Evolutionary conservation across 2,329 filamentous ascomycete genomes (phyloP), one percentile per base, ranked within the genome.

Genomic region (Phialemonium atrogriseum): DNA sequence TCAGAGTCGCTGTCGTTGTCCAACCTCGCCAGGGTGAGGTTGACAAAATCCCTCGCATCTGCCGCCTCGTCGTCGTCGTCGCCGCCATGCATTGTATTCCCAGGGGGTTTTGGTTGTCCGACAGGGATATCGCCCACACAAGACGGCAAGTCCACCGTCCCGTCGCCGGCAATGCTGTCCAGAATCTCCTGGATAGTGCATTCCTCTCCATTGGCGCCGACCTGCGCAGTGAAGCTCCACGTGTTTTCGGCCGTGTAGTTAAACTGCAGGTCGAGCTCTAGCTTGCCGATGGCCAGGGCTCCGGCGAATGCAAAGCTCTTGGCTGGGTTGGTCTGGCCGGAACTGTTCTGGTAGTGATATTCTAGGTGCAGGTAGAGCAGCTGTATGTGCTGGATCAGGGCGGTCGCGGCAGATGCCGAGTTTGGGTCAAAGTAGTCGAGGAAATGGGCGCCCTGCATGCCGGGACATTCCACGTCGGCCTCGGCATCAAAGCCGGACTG

Each of bases 261-360:
- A 19, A 45, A 46, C 7, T 30, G 11, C 0, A 46, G 39, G 4
- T 15, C 27, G 4, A 45, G 14, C 27, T 26, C 27, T 4, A 46
- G 24, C 2, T 2, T 29, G 1, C 39, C 42, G 7, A 42, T 25
- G 8, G 37, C 19, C 7, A 46, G 18, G 8, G 32, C 35, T 1
- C 48, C 48, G 6, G 25, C 24, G 23, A 52, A 44, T 3, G 3
- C 5, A 21, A 30, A 30, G 44, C 30, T 2, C 47, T 44, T 10
- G 30, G 45, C 21, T 42, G 50, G 44, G 27, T 26, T 22, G 8
- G 20, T 22, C 8, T 7, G 8, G 8, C 20, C 20, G 20, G 20
- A 22, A 8, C 20, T 11, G 20, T 22, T 22, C 20, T 22, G 20
- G 20, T 22, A 22, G 20, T 22, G 8, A 11, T 22, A 22, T 11